These are phyloP conservation scores for Hyphodiscus sp. DNA, from an alignment of 2,329 filamentous ascomycete genomes.

Conservation along the genomic window DNA sequence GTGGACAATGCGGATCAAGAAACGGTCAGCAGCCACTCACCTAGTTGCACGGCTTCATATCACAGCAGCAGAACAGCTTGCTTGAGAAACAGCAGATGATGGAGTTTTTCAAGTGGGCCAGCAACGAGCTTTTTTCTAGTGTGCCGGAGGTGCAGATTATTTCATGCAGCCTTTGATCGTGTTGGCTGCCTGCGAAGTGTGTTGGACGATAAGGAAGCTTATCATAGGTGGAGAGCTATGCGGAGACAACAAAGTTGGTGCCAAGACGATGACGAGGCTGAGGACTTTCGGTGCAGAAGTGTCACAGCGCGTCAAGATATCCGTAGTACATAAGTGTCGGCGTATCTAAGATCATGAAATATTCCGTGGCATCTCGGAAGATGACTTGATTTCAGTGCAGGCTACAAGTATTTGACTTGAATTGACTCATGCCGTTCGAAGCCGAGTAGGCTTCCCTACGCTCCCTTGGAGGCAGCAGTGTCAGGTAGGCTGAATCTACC, in stretches of 20 bases:
- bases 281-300: not conserved
- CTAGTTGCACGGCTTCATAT: constrained; percentile 2
- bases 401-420: not conserved
- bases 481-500: not conserved
- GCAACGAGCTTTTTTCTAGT: constrained; percentile 9
- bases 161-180: not conserved
- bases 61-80: not conserved
- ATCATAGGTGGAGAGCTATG: not conserved
- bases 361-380: too few relatives aligned
- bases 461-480: not conserved
- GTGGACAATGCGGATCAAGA: not conserved
- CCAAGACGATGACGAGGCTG: not conserved
- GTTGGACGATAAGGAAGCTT: not conserved
- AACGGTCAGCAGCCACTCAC: constrained; percentile 15
- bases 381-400: too few relatives aligned
- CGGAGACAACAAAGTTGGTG: not conserved
- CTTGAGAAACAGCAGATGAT: not conserved
- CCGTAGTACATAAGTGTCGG: not conserved
- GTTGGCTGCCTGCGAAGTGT: constrained; percentile 4
- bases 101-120: constrained; percentile 2
- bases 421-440: not conserved
- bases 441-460: not conserved
- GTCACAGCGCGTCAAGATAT: too few relatives aligned
- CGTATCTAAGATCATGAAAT: too few relatives aligned
- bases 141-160: constrained; percentile 4